phyloP scores from a whole-genome alignment of 371 early-diverging fungal genomes.

The Thermomucor indicae-seudaticae region DNA sequence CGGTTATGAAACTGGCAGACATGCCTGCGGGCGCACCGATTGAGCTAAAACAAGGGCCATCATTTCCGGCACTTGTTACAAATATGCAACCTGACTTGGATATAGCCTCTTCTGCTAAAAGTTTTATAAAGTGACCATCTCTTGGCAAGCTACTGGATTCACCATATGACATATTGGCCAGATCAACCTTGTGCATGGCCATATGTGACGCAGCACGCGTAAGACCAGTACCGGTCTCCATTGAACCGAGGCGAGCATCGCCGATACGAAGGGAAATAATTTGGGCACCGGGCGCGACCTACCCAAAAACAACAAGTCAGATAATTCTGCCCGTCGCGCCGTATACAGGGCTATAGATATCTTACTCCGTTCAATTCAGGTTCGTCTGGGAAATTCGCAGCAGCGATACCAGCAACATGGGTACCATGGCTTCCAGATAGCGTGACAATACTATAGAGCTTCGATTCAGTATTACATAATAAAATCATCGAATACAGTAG shows the following conservation, averaged over 20 bases:
- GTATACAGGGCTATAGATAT: too few species aligned
- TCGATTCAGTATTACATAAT: neutral
- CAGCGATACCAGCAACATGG: conserved; percentile 90
- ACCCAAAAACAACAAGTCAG: neutral
- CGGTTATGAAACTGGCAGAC: conserved; percentile 71
- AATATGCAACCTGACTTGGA: conserved; percentile 81
- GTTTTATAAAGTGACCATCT: conserved; percentile 76
- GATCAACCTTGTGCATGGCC: conserved; percentile 72
- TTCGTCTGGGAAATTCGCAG: conserved; percentile 81
- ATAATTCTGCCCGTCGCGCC: neutral
- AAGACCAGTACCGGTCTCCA: conserved; percentile 88
- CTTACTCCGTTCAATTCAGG: conserved; percentile 80
- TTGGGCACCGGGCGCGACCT: conserved; percentile 89
- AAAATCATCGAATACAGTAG: neutral
- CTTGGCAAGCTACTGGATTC: conserved; percentile 75
- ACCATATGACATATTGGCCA: conserved; percentile 97
- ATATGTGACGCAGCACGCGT: conserved; percentile 81
- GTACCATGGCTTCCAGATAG: conserved; percentile 86
- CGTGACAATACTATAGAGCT: conserved; percentile 64
- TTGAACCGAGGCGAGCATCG: conserved; percentile 76
- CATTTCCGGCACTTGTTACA: conserved; percentile 90
- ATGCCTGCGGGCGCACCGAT: conserved; percentile 88
- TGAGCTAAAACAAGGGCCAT: conserved; percentile 86
- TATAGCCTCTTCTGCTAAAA: conserved; percentile 79
- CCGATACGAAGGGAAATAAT: conserved; percentile 93